These are phyloP conservation scores for Ceratobasidium sp. DNA, from an alignment of 1,284 basidiomycete genomes.

Conservation along the genomic window DNA sequence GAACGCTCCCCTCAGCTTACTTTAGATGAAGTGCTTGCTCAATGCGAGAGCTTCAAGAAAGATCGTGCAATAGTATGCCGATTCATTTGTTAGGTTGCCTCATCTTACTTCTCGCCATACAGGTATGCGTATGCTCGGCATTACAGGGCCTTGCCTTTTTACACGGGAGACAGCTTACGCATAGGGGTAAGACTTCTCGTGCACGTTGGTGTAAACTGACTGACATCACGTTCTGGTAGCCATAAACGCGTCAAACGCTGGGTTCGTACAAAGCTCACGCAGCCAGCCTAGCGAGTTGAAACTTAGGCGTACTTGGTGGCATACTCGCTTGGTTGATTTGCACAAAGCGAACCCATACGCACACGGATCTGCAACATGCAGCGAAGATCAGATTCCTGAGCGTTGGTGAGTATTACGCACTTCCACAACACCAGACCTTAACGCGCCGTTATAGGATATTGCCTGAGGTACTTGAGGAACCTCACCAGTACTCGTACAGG, in stretches of 20 bases:
- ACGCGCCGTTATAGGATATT: conserved; percentile 65
- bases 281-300: conserved; percentile 43
- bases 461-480: conserved; percentile 76
- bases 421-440: too few species aligned
- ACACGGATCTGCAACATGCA: conserved; percentile 58
- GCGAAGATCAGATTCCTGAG: conserved; percentile 67
- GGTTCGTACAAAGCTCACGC: conserved; percentile 33
- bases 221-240: conserved; percentile 13
- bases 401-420: conserved; percentile 62
- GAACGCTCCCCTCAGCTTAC: conserved; percentile 42
- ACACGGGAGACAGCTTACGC: conserved; percentile 40
- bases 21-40: conserved; percentile 35
- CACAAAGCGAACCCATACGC: conserved; percentile 81
- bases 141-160: conserved; percentile 36
- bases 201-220: background rate
- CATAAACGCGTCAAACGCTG: conserved; percentile 41
- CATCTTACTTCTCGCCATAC: background rate
- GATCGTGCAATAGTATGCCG: conserved; percentile 36
- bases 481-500: conserved; percentile 74
- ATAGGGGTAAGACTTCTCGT: conserved; percentile 37
- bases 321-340: conserved; percentile 74
- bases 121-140: conserved; percentile 34
- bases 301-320: conserved; percentile 50
- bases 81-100: background rate
- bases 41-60: conserved; percentile 36